phyloP scores from a whole-genome alignment of 2,329 filamentous ascomycete genomes.

The Aureobasidium subglaciale region DNA sequence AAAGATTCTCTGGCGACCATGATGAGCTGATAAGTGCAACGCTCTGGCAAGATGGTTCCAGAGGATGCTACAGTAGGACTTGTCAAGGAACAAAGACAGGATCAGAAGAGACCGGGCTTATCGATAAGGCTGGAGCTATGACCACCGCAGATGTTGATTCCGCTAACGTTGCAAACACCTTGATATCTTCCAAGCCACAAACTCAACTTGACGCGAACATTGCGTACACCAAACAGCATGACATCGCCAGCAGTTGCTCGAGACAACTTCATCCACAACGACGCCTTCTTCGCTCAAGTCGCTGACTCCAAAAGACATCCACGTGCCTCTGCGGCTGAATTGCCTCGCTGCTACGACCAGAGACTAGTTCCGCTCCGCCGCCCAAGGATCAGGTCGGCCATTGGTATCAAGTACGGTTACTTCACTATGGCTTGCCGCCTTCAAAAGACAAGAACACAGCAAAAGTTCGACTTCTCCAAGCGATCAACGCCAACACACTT shows the following conservation, averaged over 20 bases:
- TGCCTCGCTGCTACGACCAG: neutral
- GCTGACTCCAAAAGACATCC: constrained; percentile 25
- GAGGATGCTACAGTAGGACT: too few relatives aligned
- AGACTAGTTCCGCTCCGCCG: neutral
- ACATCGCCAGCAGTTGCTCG: constrained; percentile 17
- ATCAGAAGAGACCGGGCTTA: neutral
- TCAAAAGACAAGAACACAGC: constrained; percentile 54
- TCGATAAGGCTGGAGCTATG: neutral
- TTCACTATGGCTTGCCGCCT: constrained; percentile 53
- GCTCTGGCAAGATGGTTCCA: too few relatives aligned
- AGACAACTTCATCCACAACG: constrained; percentile 26
- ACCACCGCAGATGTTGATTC: neutral
- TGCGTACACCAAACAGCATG: neutral
- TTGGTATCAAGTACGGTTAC: constrained; percentile 56
- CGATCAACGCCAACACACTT: constrained; percentile 43
- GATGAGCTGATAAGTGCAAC: too few relatives aligned
- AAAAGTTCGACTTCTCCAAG: constrained; percentile 53
- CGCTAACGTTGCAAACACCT: neutral
- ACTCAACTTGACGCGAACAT: neutral
- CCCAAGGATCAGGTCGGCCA: constrained; percentile 48
- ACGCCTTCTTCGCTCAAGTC: constrained; percentile 24
- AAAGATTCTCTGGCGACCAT: too few relatives aligned
- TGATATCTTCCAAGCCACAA: neutral
- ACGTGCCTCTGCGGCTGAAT: constrained; percentile 19
- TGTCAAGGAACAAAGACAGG: too few relatives aligned